Evolutionary conservation across 768 basidiomycete species (phyloP).

Genomic region (Dacryopinax spathularia): DNA sequence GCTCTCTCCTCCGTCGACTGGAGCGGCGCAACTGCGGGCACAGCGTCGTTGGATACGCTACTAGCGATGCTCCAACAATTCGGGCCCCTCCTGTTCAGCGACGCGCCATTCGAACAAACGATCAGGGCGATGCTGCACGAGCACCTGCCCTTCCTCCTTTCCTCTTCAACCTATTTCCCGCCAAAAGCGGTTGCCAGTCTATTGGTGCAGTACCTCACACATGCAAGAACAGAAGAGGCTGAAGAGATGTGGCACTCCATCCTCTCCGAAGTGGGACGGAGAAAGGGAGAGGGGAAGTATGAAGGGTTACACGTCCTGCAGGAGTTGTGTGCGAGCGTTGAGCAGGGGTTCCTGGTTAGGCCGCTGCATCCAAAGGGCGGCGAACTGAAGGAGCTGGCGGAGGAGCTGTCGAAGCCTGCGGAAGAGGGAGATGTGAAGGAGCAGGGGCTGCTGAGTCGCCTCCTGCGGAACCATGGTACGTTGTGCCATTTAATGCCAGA

Average conservation of each 20-base stretch:
- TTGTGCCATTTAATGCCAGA: neutral
- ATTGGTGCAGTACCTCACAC: neutral
- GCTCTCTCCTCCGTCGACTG: neutral
- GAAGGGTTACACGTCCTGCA: constrained; percentile 17
- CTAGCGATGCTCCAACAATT: constrained; percentile 39
- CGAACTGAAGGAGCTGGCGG: constrained; percentile 35
- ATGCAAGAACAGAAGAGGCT: neutral
- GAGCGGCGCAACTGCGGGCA: neutral
- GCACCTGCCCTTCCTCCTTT: neutral
- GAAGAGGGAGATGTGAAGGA: constrained; percentile 20
- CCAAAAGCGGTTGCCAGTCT: neutral
- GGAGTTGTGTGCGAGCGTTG: constrained; percentile 31
- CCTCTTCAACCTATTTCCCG: neutral
- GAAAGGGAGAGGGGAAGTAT: constrained; percentile 12
- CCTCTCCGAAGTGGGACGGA: constrained; percentile 29
- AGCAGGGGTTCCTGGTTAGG: constrained; percentile 28
- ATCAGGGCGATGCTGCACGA: neutral
- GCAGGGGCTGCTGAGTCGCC: constrained; percentile 24
- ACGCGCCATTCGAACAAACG: constrained; percentile 22
- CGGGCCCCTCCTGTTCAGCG: constrained; percentile 35
- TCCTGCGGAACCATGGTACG: constrained; percentile 34
- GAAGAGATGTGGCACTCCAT: constrained; percentile 35
- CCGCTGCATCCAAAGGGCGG: constrained; percentile 33
- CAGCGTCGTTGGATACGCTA: constrained; percentile 17
- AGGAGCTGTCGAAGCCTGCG: constrained; percentile 28